Conservation (phyloP, 345 rosid species). For the Eucalyptus sp. region DNA sequence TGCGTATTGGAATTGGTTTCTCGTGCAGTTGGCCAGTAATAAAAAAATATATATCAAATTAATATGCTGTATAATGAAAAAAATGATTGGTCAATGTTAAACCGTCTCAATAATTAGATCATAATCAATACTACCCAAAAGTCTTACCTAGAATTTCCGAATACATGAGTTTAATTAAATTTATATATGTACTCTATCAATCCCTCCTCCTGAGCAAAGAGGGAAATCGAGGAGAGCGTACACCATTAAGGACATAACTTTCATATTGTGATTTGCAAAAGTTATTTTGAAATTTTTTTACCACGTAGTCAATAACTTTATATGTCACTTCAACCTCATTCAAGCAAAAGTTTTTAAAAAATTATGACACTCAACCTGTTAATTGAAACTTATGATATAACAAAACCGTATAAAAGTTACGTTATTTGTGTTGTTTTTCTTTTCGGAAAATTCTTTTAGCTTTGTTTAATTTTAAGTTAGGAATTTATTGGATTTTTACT, state of each 20-base stretch:
- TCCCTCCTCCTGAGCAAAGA: not conserved
- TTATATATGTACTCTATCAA: not conserved
- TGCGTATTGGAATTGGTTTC: not conserved
- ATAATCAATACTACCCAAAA: not conserved
- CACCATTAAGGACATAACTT: not conserved
- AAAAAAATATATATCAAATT: not conserved
- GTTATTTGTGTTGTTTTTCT: not conserved
- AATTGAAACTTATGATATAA: not conserved
- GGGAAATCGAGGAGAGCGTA: not conserved
- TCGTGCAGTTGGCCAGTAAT: not conserved
- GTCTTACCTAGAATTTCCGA: not conserved
- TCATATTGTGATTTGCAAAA: not conserved
- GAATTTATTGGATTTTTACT: not conserved
- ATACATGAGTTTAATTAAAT: not conserved
- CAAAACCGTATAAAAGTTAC: accelerated
- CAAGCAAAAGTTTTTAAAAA: not conserved
- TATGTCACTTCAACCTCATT: not conserved
- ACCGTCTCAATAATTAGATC: not conserved
- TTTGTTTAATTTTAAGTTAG: not conserved
- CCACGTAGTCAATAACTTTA: not conserved
- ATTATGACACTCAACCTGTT: not conserved
- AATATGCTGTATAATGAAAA: not conserved
- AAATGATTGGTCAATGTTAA: not conserved
- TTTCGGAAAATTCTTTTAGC: not conserved
- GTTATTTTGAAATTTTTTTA: not conserved